Conservation (phyloP, 345 rosid genomes). For the Rubroshorea leprosula region DNA sequence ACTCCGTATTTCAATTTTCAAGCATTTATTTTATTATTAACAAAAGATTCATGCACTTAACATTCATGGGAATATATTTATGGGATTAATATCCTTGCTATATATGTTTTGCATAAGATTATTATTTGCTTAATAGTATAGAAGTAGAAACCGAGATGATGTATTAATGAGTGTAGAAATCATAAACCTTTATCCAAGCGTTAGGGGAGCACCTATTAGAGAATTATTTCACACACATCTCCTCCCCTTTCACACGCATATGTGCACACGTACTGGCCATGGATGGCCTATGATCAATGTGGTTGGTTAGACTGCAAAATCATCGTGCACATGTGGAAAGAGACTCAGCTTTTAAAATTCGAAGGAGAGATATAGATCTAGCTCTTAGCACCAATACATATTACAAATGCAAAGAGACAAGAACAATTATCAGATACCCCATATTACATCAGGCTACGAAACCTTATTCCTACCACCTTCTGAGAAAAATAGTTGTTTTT, state of each 20-base stretch:
- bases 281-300: background rate
- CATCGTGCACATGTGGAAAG: constrained; percentile 28
- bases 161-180: too few species aligned
- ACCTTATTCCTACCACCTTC: constrained; percentile 13
- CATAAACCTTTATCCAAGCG: too few species aligned
- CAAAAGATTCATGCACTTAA: background rate
- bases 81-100: too few species aligned
- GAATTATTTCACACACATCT: too few species aligned
- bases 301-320: constrained; percentile 27
- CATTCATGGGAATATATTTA: too few species aligned
- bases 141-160: too few species aligned
- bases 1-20: background rate
- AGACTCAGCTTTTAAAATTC: constrained; percentile 8
- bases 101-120: too few species aligned
- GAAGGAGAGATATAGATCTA: background rate
- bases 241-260: background rate
- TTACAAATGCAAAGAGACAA: constrained; percentile 15
- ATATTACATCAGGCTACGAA: constrained; percentile 17
- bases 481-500: background rate
- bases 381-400: constrained; percentile 1
- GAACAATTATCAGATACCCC: constrained; percentile 17
- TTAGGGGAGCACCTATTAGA: too few species aligned
- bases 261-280: constrained; percentile 12
- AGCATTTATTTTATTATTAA: background rate
- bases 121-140: too few species aligned